These are phyloP conservation scores for Sporothrix brasiliensis DNA, from an alignment of 2,329 filamentous ascomycete species.

Conservation along the genomic window DNA sequence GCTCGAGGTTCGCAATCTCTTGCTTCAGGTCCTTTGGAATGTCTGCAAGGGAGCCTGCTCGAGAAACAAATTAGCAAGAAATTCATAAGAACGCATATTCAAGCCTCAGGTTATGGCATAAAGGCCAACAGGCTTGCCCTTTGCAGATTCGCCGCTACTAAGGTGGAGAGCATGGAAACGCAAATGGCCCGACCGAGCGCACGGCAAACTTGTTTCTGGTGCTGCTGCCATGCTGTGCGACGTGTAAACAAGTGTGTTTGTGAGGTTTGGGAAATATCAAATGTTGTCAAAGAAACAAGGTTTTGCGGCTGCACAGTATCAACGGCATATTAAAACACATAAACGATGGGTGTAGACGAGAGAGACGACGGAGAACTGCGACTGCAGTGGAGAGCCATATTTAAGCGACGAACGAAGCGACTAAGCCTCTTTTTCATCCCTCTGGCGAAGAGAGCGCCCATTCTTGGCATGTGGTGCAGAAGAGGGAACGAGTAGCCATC, in stretches of 20 bases:
- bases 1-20: slow-evolving; percentile 83
- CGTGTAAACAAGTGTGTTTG: background rate
- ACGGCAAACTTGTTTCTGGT: background rate
- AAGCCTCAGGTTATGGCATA: too few species aligned
- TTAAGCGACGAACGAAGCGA: background rate
- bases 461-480: background rate
- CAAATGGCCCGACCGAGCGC: background rate
- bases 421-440: background rate
- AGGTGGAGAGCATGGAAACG: slow-evolving; percentile 13
- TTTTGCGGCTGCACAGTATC: background rate
- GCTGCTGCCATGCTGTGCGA: slow-evolving; percentile 12
- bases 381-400: slow-evolving; percentile 1
- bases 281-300: background rate
- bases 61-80: background rate
- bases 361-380: background rate
- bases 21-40: slow-evolving; percentile 78
- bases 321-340: background rate
- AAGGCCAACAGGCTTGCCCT: background rate
- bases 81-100: too few species aligned
- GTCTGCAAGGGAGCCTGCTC: slow-evolving; percentile 82
- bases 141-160: slow-evolving; percentile 6
- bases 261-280: background rate
- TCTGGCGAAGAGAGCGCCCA: slow-evolving; percentile 3
- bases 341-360: background rate
- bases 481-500: background rate